Conservation (phyloP, 164 flowering plant genomes). For the Litsea cubeba region DNA sequence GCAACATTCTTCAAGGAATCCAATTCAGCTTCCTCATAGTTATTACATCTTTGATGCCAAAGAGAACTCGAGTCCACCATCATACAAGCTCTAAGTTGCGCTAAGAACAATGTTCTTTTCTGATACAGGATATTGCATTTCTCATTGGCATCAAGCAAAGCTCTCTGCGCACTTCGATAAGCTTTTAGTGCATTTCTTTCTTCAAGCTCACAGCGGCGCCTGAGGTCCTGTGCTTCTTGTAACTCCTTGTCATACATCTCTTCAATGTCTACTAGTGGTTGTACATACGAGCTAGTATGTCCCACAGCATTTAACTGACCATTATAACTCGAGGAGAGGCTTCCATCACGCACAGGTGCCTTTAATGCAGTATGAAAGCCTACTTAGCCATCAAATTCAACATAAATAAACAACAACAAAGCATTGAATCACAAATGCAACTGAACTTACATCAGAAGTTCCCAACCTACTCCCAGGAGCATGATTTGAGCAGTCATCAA, state of each 20-base stretch:
- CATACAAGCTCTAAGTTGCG: slow-evolving; percentile 41
- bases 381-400: slow-evolving; percentile 5
- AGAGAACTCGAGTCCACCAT: slow-evolving; percentile 46
- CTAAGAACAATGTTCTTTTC: slow-evolving; percentile 53
- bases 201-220: slow-evolving; percentile 71
- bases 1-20: slow-evolving; percentile 21
- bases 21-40: slow-evolving; percentile 20
- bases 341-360: slow-evolving; percentile 24
- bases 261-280: slow-evolving; percentile 50
- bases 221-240: slow-evolving; percentile 75
- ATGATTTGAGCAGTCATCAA: slow-evolving; percentile 1
- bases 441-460: slow-evolving; percentile 12
- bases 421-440: neutral
- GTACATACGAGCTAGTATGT: slow-evolving; percentile 24
- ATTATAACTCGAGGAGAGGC: slow-evolving; percentile 23
- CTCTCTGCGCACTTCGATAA: slow-evolving; percentile 80
- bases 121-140: slow-evolving; percentile 61
- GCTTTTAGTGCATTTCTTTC: slow-evolving; percentile 78
- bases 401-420: neutral
- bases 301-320: slow-evolving; percentile 23
- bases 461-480: slow-evolving; percentile 9
- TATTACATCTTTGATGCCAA: slow-evolving; percentile 34
- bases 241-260: slow-evolving; percentile 71
- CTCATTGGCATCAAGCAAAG: slow-evolving; percentile 67
- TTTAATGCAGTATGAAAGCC: slow-evolving; percentile 11